These are phyloP conservation scores for Scedosporium aurantiacum DNA, from an alignment of 2,329 filamentous ascomycete species.

Conservation along the genomic window DNA sequence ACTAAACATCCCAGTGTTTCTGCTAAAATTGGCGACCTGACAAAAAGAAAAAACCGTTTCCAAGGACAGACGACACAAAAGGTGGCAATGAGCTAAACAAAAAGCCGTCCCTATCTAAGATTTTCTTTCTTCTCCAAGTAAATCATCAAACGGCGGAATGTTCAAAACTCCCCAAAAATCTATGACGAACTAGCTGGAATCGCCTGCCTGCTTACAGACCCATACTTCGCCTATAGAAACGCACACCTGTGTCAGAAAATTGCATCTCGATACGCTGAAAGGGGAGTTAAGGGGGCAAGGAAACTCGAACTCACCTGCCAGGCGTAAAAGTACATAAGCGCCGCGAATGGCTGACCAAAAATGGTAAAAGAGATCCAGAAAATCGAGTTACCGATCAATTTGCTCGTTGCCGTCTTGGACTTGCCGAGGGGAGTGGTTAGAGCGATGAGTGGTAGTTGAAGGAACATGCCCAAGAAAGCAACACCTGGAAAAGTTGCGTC, in stretches of 20 bases:
- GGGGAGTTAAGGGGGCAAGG: background rate
- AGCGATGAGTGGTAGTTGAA: conserved; percentile 80
- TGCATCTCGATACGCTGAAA: background rate
- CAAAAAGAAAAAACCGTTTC: too few species aligned
- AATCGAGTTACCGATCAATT: conserved; percentile 78
- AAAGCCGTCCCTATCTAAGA: background rate
- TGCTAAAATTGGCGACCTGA: too few species aligned
- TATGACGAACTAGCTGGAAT: conserved; percentile 10
- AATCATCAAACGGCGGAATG: background rate
- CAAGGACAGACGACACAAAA: background rate
- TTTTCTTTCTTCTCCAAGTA: background rate
- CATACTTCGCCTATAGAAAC: conserved; percentile 60
- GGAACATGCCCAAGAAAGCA: conserved; percentile 86
- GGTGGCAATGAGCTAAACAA: background rate
- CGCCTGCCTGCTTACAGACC: conserved; percentile 53
- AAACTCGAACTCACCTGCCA: conserved; percentile 52
- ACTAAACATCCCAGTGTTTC: too few species aligned
- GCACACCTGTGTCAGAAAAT: background rate
- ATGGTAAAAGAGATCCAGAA: conserved; percentile 97
- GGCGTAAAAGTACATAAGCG: conserved; percentile 90
- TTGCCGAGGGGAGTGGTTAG: conserved; percentile 71
- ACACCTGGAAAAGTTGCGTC: conserved; percentile 42
- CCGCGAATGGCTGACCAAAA: conserved; percentile 86
- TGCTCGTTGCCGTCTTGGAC: conserved; percentile 63
- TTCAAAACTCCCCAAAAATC: background rate